Percentiles rank a stretch among this genome's conserved stretches.
These are phyloP conservation scores for Abrus precatorius DNA, from an alignment of 306 rosid species.

Conservation along the genomic window DNA sequence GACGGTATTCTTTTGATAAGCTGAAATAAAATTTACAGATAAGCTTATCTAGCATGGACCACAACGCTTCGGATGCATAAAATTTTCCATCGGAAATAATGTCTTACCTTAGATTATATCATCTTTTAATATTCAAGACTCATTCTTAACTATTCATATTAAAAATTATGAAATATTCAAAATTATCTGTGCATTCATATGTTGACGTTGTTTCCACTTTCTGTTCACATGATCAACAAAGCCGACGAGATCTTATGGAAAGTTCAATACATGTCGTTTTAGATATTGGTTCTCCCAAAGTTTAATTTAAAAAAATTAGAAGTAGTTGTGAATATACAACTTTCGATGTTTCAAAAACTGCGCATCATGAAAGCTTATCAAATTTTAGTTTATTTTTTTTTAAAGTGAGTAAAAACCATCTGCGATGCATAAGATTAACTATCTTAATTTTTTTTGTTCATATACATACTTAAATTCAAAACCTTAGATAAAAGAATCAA, in stretches of 20 bases:
- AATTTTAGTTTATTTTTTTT: no score
- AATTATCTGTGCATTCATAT: background rate
- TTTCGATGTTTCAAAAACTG: no score
- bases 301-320: background rate
- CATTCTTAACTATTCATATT: background rate
- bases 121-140: background rate
- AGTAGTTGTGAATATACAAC: no score
- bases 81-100: background rate
- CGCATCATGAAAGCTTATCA: background rate
- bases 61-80: background rate
- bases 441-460: no score
- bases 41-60: conserved; percentile 1
- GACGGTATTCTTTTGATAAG: no score
- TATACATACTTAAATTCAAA: no score
- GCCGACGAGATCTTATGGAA: background rate
- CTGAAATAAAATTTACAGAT: background rate
- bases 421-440: no score
- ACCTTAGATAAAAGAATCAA: no score
- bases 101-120: background rate
- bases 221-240: background rate
- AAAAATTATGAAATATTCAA: background rate
- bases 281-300: background rate
- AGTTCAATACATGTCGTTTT: background rate
- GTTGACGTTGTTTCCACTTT: background rate
- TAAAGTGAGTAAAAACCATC: no score